Evolutionary conservation across 192 early-diverging fungal species (phyloP).

Genomic region (Umbelopsis isabellina): DNA sequence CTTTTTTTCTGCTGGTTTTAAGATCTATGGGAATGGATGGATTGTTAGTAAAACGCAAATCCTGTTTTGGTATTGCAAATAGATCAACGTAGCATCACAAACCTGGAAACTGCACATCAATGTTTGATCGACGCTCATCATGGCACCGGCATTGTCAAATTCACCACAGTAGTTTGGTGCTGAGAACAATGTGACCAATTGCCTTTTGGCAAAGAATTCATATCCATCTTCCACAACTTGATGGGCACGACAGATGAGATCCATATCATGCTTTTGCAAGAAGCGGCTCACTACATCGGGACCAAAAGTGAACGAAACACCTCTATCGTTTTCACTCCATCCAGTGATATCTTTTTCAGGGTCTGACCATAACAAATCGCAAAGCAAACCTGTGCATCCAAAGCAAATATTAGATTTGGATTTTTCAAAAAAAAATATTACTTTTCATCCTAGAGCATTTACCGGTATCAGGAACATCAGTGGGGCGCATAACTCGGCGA

Average conservation of each 20-base stretch:
- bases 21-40: conserved; percentile 59
- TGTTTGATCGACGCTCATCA: conserved; percentile 88
- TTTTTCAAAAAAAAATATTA: conserved; percentile 5
- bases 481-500: conserved; percentile 93
- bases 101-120: conserved; percentile 87
- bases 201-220: conserved; percentile 97
- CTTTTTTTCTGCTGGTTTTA: conserved; percentile 96
- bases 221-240: conserved; percentile 99
- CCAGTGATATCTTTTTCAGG: conserved; percentile 95
- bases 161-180: conserved; percentile 98
- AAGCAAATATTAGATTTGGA: background rate
- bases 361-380: conserved; percentile 96
- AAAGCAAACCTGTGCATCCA: conserved; percentile 69
- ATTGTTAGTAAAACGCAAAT: background rate
- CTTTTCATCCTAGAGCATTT: conserved; percentile 12
- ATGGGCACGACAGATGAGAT: conserved; percentile 97
- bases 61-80: background rate
- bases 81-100: background rate
- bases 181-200: conserved; percentile 94
- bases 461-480: conserved; percentile 97
- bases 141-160: conserved; percentile 86
- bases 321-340: conserved; percentile 97
- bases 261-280: conserved; percentile 95
- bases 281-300: conserved; percentile 92
- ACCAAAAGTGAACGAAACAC: conserved; percentile 96